Evolutionary conservation across 495 filamentous ascomycete species (phyloP), one percentile per base, ranked within the genome.

Genomic region (Acidiella bohemica): DNA sequence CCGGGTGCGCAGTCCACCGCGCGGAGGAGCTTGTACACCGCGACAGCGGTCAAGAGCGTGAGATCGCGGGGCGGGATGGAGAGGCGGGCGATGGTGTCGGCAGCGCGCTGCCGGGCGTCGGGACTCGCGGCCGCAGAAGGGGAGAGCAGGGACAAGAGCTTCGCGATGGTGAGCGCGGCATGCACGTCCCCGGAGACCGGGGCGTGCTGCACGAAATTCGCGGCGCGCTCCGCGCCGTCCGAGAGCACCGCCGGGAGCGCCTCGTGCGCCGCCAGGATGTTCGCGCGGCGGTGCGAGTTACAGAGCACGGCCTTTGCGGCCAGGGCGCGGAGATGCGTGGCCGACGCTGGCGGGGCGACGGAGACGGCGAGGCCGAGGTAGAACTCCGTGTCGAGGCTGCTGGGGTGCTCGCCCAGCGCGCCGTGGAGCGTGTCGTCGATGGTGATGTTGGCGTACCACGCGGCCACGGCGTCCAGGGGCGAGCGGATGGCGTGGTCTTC

Each of bases 401-500:
- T 37, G 62, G 42, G 69, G 79, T 41, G 36, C 20, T 39, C 22
- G 25, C 20, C 11, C 10, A 46, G 13, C 0, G 28, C 27, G 16
- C 62, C 62, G 19, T 76, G 58, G 17, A 96, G 70, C 6, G 73
- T 76, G 24, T 67, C 67, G 32, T 88, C 80, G 20, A 94, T 61
- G n/a, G 76, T 61, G 36, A 80, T 68, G 47, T 75, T 80, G 1
- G 85, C 92, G 65, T 75, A 88, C 88, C 87, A 94, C 0, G 87
- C 81, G 11, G 87, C 82, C 14, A 94, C 69, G 19, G 83, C 85
- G 56, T 96, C 88, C 42, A 94, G 71, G 6, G 87, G 83, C 10
- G 83, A 87, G 23, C 81, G 75, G 36, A 95, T 86, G 4, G 86
- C 78, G 28, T 74, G 72, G 50, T 96, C 88, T 25, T 88, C 82